Evolutionary conservation across 1,284 basidiomycete species (phyloP), one percentile per base, ranked within the genome.

Genomic region (Somion occarium): DNA sequence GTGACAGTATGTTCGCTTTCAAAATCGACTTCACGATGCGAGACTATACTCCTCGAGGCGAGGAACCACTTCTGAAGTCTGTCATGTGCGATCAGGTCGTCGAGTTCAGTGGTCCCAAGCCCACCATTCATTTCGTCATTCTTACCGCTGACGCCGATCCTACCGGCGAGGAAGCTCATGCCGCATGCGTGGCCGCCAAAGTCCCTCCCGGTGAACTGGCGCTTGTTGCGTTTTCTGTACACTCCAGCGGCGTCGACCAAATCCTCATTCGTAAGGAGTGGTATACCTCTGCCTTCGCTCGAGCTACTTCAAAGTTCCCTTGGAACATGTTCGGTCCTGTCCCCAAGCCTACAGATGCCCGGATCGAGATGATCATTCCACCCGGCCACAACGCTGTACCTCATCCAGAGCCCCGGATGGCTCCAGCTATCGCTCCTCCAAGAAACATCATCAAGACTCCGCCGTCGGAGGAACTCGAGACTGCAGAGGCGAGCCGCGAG

Each of bases 81-180:
- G 78, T 78, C 12, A 82, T 79, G 62, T 85, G 91, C 52, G 86
- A 90, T 51, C 88, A 90, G 64, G 75, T 88, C 47, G 76, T 85
- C 58, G 89, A 92, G 69, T 92, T 92, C 64, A 72, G 73, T 26
- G 88, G 88, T 26, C 85, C 85, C n/a, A 89, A 88, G 62, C 78
- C 88, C 5, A 88, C 88, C 1, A 90, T 91, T 51, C 87, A 91
- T 65, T 90, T 92, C 63, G 88, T 90, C 58, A 87, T 92, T 52
- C 75, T 91, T 26, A 87, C 87, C 1, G 84, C 82, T 1, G 86
- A 89, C 58, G 80, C 85, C 5, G 88, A 90, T 66, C 87, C 88
- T 9, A 77, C 78, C 50, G 87, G 88, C 15, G 83, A 85, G 48
- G 88, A 90, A 66, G 85, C 88, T 0, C 81, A 83, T 61, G 87